A percentile compares a stretch with the other conserved stretches of the same genome.
phyloP scores from a whole-genome alignment of 1,139 yeast genomes.

The Kurtzmaniella quercitrusa region DNA sequence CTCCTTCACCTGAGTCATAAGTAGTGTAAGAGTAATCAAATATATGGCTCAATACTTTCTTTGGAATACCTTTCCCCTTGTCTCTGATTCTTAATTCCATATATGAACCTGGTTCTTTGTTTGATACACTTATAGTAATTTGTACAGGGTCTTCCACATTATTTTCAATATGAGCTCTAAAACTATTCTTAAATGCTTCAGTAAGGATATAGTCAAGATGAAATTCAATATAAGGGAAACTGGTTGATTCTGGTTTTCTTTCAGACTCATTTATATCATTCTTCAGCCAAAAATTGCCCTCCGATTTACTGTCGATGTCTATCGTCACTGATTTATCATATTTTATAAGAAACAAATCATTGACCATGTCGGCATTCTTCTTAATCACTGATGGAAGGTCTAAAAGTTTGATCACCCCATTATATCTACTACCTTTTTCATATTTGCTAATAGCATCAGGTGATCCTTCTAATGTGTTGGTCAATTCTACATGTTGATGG shows the following conservation, averaged over 20 bases:
- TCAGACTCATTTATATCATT: constrained; percentile 10
- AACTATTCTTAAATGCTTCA: constrained; percentile 83
- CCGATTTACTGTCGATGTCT: constrained; percentile 37
- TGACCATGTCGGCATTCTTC: constrained; percentile 69
- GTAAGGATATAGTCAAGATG: constrained; percentile 84
- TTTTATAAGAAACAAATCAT: constrained; percentile 75
- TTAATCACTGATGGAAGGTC: constrained; percentile 57
- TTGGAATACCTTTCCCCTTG: constrained; percentile 83
- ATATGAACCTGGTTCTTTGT: constrained; percentile 18
- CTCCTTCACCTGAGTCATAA: constrained; percentile 58
- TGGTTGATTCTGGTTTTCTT: constrained; percentile 9
- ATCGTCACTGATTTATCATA: constrained; percentile 70
- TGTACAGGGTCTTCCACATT: constrained; percentile 56
- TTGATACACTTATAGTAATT: constrained; percentile 59
- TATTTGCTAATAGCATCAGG: constrained; percentile 9
- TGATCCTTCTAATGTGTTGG: constrained; percentile 28
- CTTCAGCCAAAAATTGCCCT: constrained; percentile 10
- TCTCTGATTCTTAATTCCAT: constrained; percentile 75
- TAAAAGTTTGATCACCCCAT: constrained; percentile 69
- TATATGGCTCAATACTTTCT: constrained; percentile 57
- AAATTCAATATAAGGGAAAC: constrained; percentile 77
- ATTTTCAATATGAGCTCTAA: constrained; percentile 80
- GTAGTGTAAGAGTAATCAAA: constrained; percentile 88
- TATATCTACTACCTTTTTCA: constrained; percentile 39
- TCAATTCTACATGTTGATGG: constrained; percentile 71